Evolutionary conservation across 192 early-diverging fungal genomes (phyloP), one percentile per base, ranked within the genome.

Genomic region (Coemansia sp.): DNA sequence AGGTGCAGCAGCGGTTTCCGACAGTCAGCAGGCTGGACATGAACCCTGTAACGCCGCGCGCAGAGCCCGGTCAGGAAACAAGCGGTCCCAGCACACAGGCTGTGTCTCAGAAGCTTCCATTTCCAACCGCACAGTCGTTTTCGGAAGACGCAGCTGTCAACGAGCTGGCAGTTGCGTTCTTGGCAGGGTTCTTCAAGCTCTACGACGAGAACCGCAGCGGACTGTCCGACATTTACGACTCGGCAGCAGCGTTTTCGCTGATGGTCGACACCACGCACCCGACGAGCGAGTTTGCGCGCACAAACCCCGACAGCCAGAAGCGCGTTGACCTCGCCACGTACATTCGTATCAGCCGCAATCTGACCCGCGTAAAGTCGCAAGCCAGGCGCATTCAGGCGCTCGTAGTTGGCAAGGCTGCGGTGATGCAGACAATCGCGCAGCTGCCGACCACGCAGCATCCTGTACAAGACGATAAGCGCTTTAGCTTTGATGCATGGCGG

Each of bases 401-500:
- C 47, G 39, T 67, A 23, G 60, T 66, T 19, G 76, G 76, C 9
- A 50, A 56, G 43, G 43, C 61, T 1, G 72, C 76, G 3, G 49
- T 79, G 14, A 41, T 70, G 38, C 70, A 70, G 39, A 45, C 72
- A 10, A 57, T 79, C 10, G 0, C 24, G 21, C 67, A 79, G 58
- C 72, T 79, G 9, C 76, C 76, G 12, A 53, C 57, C 15, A 79
- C 76, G 19, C 65, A 49, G n/a, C 76, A 79, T 22, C 76, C 76
- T 25, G 58, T 79, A 11, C 63, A 79, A 47, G 76, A 79, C 35
- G 62, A 71, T 14, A 71, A 79, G 53, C 56, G 64, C 22, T 79
- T 79, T 61, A 70, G 76, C 68, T 79, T 67, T 50, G 76, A 79
- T 19, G 71, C 72, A 4, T 79, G 76, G 76, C 71, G 73, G 58